Percentiles rank a stretch among this genome's conserved stretches.
phyloP scores from a whole-genome alignment of 2,329 filamentous ascomycete genomes.

The Pyrenochaeta sp. region DNA sequence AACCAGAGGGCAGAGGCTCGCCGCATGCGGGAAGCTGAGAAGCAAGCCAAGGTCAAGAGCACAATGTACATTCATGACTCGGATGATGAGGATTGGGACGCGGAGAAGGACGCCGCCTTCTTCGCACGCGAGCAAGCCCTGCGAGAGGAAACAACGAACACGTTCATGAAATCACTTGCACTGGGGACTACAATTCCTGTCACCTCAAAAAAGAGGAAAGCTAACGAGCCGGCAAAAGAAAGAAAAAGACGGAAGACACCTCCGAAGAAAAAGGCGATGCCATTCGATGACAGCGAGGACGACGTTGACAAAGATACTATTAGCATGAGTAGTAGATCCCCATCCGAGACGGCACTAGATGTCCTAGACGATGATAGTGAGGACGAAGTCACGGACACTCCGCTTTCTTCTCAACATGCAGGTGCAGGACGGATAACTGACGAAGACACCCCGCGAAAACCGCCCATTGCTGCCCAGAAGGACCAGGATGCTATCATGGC shows the following conservation, averaged over 20 bases:
- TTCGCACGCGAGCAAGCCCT: constrained; percentile 78
- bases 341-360: constrained; percentile 30
- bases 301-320: constrained; percentile 27
- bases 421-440: constrained; percentile 18
- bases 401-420: constrained; percentile 49
- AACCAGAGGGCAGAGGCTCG: constrained; percentile 69
- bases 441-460: constrained; percentile 19
- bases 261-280: constrained; percentile 33
- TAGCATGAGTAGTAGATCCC: constrained; percentile 36
- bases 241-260: constrained; percentile 45
- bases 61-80: constrained; percentile 80
- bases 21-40: constrained; percentile 76
- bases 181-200: constrained; percentile 51
- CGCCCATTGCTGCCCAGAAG: constrained; percentile 3
- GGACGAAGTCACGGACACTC: constrained; percentile 50
- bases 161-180: constrained; percentile 56
- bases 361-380: constrained; percentile 35
- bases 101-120: constrained; percentile 76
- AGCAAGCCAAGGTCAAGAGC: constrained; percentile 82
- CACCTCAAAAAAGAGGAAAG: constrained; percentile 47
- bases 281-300: constrained; percentile 42
- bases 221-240: constrained; percentile 25
- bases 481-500: constrained; percentile 33
- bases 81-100: constrained; percentile 89
- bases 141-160: constrained; percentile 63